Evolutionary conservation across 2,329 filamentous ascomycete genomes (phyloP), one percentile per base, ranked within the genome.

Genomic region (Emmonsiellopsis sp.): DNA sequence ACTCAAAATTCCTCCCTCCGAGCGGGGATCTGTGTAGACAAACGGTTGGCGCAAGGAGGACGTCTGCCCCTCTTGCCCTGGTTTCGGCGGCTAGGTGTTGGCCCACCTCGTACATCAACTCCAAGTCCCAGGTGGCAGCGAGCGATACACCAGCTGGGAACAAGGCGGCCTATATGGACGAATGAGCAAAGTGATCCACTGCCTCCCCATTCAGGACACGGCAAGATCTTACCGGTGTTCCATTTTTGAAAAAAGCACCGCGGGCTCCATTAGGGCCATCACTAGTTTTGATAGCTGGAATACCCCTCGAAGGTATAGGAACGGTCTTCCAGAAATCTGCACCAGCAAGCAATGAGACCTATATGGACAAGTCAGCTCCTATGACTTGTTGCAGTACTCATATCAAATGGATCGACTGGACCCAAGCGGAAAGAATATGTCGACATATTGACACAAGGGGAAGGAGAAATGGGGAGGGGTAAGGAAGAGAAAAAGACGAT

Each of bases 1-100:
- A 86, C 67, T 89, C 86, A 58, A 88, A 89, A 60, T 87, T 87
- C 52, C 86, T 76, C 33, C 86, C 85, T 14, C 85, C 85, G 2
- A 88, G 75, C 0, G 86, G 86, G 53, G 85, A 83, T 10, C 86
- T 78, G 60, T 88, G 85, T 75, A 88, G 81, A 71, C 84, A 86
- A 11, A 87, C 79, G 1, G 84, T 87, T 6, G 84, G 84, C 0
- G 81, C 85, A 9, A 88, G 75, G 5, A 87, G 72, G 31, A 87
- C 78, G 55, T 86, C 75, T 33, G 84, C 84, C 4, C 83, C 83
- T 61, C 84, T 79, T 13, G 84, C 84, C 61, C 79, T 83, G 21
- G 75, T 73, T 67, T 88, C 85, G 13, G 80, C 71, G 10, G 82
- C 85, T 39, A 88, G 75, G 60, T 84, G 80, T 56, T 80, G 75